These are phyloP conservation scores for Gentiana straminea DNA, from an alignment of 257 asterid species.

Conservation along the genomic window DNA sequence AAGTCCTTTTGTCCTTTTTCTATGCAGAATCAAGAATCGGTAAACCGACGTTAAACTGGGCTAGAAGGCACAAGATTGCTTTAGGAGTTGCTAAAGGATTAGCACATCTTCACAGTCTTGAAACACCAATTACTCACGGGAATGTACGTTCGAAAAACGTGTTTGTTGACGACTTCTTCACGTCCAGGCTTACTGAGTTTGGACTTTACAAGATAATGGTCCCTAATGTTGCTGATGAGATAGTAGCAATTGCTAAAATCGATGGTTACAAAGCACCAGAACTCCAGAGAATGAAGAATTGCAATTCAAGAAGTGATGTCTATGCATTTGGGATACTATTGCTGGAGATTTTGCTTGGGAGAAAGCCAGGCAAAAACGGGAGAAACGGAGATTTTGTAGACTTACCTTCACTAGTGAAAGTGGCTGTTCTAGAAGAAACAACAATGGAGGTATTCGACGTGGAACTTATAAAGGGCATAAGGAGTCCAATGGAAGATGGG, in stretches of 20 bases:
- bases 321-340: constrained; percentile 85
- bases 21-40: constrained; percentile 74
- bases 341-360: constrained; percentile 80
- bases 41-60: constrained; percentile 84
- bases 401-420: constrained; percentile 82
- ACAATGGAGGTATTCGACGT: constrained; percentile 91
- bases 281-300: constrained; percentile 85
- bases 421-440: constrained; percentile 93
- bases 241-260: constrained; percentile 53
- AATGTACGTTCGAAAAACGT: constrained; percentile 71
- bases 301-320: constrained; percentile 77
- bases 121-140: constrained; percentile 84
- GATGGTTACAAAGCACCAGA: constrained; percentile 97
- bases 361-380: constrained; percentile 61
- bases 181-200: constrained; percentile 60
- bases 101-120: constrained; percentile 81
- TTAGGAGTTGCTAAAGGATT: constrained; percentile 81
- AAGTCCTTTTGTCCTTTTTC: neutral
- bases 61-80: constrained; percentile 90
- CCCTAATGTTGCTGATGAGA: constrained; percentile 72
- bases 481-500: constrained; percentile 97
- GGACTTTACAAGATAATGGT: constrained; percentile 92
- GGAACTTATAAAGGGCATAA: constrained; percentile 67
- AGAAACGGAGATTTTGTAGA: constrained; percentile 64
- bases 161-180: constrained; percentile 79